phyloP scores from a whole-genome alignment of 2,329 filamentous ascomycete genomes.

The Fonsecaea multimorphosa region DNA sequence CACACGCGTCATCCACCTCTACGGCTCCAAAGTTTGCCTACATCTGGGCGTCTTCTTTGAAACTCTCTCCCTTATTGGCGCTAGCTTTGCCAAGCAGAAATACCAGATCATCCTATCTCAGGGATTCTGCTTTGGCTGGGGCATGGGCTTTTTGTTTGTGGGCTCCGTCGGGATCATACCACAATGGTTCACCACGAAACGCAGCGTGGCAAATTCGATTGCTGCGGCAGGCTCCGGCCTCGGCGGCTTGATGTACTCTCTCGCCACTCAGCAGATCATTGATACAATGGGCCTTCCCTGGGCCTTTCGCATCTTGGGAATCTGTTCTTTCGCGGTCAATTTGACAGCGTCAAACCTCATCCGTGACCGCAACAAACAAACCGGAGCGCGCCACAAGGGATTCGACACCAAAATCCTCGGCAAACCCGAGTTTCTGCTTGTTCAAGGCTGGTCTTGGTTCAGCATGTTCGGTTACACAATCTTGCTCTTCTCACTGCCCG shows the following conservation, averaged over 20 bases:
- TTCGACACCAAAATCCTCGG: slow-evolving; percentile 62
- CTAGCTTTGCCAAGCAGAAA: slow-evolving; percentile 61
- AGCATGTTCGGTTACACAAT: slow-evolving; percentile 71
- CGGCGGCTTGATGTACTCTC: slow-evolving; percentile 65
- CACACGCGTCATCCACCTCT: slow-evolving; percentile 59
- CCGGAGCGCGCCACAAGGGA: slow-evolving; percentile 58
- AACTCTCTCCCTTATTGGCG: slow-evolving; percentile 60
- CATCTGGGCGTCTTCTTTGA: slow-evolving; percentile 59
- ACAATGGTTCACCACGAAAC: slow-evolving; percentile 66
- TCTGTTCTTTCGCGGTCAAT: slow-evolving; percentile 61
- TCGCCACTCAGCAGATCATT: slow-evolving; percentile 65
- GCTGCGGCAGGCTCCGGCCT: slow-evolving; percentile 64
- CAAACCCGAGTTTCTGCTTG: slow-evolving; percentile 61
- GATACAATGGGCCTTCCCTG: slow-evolving; percentile 61
- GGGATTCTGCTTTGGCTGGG: slow-evolving; percentile 66
- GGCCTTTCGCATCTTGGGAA: slow-evolving; percentile 67
- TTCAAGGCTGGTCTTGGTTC: slow-evolving; percentile 66
- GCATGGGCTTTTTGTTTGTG: slow-evolving; percentile 68
- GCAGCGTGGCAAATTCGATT: slow-evolving; percentile 66
- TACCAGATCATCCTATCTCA: slow-evolving; percentile 68
- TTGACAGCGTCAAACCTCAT: slow-evolving; percentile 60
- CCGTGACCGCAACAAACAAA: slow-evolving; percentile 63
- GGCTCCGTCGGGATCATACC: slow-evolving; percentile 62
- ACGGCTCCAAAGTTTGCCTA: slow-evolving; percentile 61
- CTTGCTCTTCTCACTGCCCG: slow-evolving; percentile 68